Base-by-base conservation (phyloP, 1,139 yeast species). In the Candida sp. region DNA sequence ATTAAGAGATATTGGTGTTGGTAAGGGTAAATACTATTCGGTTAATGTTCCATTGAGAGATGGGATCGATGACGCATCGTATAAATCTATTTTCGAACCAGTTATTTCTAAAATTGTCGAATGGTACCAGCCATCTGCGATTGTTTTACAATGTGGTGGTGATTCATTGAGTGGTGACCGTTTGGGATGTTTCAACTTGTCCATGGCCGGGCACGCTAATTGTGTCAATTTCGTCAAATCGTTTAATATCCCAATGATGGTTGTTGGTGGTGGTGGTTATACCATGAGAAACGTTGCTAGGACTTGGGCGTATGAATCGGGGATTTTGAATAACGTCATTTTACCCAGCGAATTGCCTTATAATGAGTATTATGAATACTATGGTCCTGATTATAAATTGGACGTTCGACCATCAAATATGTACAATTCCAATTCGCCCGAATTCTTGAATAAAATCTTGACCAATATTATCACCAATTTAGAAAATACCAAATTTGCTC, bases 191-290 rank as follows among this genome's bases (percentile, higher is more conserved):
- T 90, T 90, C 74, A 93, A 93, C 62, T 73, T 93, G 55, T 86
- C 93, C 45, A 91, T 93, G 84, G 76, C 77, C 49, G 98, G 97
- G 4, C 99, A 93, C 60, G 98, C 97, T 42, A 91, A 89, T 66
- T 93, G 98, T 73, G 95, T 91, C 43, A 86, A 86, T 60, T 93
- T 77, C 62, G 89, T 91, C 51, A 89, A 89, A 64, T 80, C 88
- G 33, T 88, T 91, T 63, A 89, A 89, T 45, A 72, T 90, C 43
- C 99, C 98, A 9, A 77, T 90, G 74, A 76, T 93, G 75, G 95
- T 91, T 21, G 77, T 93, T 21, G 99, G 99, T 36, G 99, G 99
- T 43, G 99, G 99, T 55, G 99, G 99, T 29, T 93, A 93, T 66
- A 93, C 98, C 15, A 93, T 93, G 87, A 79, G 98, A 63, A 93